Percentiles rank a stretch among this genome's conserved stretches.
Evolutionary conservation across 176 grass and related monocot species (phyloP).

Genomic region (Hsuehochloa calcarea): DNA sequence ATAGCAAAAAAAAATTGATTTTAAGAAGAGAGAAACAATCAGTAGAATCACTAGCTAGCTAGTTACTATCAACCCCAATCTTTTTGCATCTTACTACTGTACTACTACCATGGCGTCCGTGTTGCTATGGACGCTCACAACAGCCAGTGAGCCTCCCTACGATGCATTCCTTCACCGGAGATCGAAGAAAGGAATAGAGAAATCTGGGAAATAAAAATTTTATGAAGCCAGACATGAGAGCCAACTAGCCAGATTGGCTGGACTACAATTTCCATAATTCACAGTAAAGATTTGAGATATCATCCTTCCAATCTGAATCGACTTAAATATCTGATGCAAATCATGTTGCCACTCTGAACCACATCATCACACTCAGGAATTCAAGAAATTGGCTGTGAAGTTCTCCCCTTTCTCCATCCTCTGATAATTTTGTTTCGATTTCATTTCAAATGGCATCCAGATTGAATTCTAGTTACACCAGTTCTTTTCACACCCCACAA

Average conservation of each 20-base stretch:
- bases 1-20: neutral
- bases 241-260: neutral
- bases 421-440: neutral
- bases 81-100: neutral
- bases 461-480: slow-evolving; percentile 32
- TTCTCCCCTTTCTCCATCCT: too few species aligned
- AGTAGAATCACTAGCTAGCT: slow-evolving; percentile 24
- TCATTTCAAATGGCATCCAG: slow-evolving; percentile 8
- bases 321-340: too few species aligned
- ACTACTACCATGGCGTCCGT: neutral
- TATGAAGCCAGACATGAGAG: neutral
- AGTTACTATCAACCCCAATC: neutral
- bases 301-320: neutral
- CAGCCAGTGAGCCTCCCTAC: neutral
- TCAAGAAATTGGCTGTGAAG: neutral
- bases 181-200: slow-evolving; percentile 27
- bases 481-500: neutral
- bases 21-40: neutral
- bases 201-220: too few species aligned
- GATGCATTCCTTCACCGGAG: slow-evolving; percentile 24
- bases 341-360: neutral
- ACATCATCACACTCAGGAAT: neutral
- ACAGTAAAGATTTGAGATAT: neutral
- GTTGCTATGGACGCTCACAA: neutral
- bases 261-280: neutral